Base-by-base conservation (phyloP, 495 filamentous ascomycete species). In the Sporormia fimetaria region DNA sequence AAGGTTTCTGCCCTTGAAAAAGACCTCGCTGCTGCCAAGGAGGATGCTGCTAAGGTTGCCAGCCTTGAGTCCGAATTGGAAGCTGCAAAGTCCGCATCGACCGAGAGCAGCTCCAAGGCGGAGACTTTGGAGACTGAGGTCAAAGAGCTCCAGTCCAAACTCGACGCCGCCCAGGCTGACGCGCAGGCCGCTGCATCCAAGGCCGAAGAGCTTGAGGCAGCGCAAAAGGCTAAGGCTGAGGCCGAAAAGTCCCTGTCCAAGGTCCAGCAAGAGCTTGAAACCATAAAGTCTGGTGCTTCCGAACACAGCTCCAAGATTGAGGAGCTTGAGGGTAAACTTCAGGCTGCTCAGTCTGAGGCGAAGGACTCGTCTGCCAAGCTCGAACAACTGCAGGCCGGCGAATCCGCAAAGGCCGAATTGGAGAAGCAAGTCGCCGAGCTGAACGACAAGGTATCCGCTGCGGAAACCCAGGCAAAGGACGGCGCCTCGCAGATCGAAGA, bases 291-390 rank as follows among this genome's bases (percentile, higher is more conserved):
- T 11, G 22, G 11, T 18, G 3, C 24, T 5, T 40, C 37, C 4
- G 23, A 29, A 4, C 15, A 4, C 16, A n/a, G 11, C 11, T 10
- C 24, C 3, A 29, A 31, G 37, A 21, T 21, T 12, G 36, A 47
- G 18, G 17, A 39, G 16, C 35, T 38, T 6, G 42, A 38, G 8
- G 33, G 21, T 15, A 46, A 46, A 14, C 6, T 40, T 16, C 17
- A 39, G 20, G 21, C 27, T 15, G 42, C 42, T n/a, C 15, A 5
- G 14, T 27, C 38, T 10, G 26, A 37, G 17, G 23, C 42, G 6
- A 16, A 17, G 8, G 34, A 45, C 4, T 28, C 30, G 8, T 33
- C 23, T 10, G 41, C n/a, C n/a, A 12, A 40, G 24, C 3, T 18
- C 15, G 37, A 40, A 26, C 10, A 40, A 18, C 37, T 39, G 4